Base-by-base conservation (phyloP, 768 basidiomycete species). In the Pleurotus tuber-regium region DNA sequence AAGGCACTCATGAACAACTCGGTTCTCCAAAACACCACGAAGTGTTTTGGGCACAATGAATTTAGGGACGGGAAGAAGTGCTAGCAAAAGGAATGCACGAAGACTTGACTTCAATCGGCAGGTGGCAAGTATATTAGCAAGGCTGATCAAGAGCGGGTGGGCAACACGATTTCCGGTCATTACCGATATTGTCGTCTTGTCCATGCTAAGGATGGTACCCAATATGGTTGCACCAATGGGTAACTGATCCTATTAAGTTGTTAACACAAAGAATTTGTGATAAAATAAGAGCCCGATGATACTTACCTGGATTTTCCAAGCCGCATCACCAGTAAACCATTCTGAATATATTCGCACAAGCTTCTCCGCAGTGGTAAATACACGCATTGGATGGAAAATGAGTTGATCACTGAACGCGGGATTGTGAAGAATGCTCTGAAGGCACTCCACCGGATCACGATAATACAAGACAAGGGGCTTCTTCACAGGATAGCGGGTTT, bases 381-480 rank as follows among this genome's bases (percentile, higher is more conserved):
- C 40, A 3, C 46, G 24, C 4, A 53, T 50, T 21, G 58, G 60
- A 9, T 16, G 12, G 14, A 18, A 49, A 28, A 16, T 35, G 31
- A 49, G 16, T 2, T 35, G 28, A 19, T 31, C 28, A 8, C 10
- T 35, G 11, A 19, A 38, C 16, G 71, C 29, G 1, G 63, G 69
- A 50, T 58, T 50, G 19, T 56, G 50, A 10, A 72, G 50, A 2
- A 70, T 55, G 3, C 55, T 53, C 38, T 66, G 48, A 0, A 70
- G 7, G 21, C 65, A 71, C 11, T 70, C 53, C 4, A 71, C 24
- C 2, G 60, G 41, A 44, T 62, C 52, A 8, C 54, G 54, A 54
- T 71, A 70, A 52, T 57, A 69, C 2, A 72, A 53, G 16, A 38
- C 10, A n/a, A 66, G 9, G 0, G 53, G 51, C 1, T 54, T 56